These are phyloP conservation scores for Coemansia guatemalensis DNA, from an alignment of 192 early-diverging fungal genomes.

Conservation along the genomic window DNA sequence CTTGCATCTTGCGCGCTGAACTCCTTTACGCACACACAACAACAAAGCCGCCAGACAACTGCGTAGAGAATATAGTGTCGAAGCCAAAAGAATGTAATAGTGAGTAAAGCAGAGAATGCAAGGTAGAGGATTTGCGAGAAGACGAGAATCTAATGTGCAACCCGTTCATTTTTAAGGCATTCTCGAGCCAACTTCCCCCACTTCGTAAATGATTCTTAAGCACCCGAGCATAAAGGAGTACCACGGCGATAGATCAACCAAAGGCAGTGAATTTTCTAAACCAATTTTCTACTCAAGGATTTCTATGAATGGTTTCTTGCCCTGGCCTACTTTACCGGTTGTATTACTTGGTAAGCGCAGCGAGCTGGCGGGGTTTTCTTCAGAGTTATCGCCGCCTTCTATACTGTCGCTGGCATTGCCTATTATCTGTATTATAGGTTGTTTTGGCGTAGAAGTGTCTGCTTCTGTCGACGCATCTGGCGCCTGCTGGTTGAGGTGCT, in stretches of 20 bases:
- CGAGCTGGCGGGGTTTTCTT: neutral
- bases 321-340: too few species aligned
- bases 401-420: neutral
- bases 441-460: neutral
- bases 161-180: too few species aligned
- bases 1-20: too few species aligned
- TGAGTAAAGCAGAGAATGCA: neutral
- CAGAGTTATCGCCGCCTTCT: neutral
- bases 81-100: neutral
- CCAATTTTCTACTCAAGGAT: neutral
- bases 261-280: neutral
- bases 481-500: too few species aligned
- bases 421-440: neutral
- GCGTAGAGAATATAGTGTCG: too few species aligned
- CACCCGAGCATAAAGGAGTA: too few species aligned
- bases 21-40: too few species aligned
- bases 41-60: too few species aligned
- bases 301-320: slow-evolving; percentile 9
- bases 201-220: too few species aligned
- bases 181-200: too few species aligned
- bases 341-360: neutral
- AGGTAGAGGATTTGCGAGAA: neutral
- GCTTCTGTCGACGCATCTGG: neutral
- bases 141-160: too few species aligned
- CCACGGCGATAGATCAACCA: too few species aligned